These are phyloP conservation scores for Xylaria sp. DNA, from an alignment of 2,329 filamentous ascomycete species.

Conservation along the genomic window DNA sequence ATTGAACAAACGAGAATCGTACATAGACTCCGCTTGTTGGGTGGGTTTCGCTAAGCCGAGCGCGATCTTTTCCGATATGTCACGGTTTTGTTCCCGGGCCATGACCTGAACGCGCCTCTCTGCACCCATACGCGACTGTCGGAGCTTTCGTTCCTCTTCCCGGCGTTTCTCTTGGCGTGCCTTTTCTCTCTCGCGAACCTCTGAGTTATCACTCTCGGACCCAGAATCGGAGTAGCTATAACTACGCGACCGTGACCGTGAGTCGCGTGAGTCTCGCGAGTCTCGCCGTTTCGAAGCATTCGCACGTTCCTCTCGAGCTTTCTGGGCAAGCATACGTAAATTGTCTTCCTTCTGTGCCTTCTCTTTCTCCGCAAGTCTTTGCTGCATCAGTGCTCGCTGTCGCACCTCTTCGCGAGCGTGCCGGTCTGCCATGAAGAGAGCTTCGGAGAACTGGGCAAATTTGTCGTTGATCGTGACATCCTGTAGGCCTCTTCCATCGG, in stretches of 20 bases:
- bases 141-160: conserved; percentile 85
- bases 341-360: conserved; percentile 93
- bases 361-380: conserved; percentile 93
- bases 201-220: conserved; percentile 66
- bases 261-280: conserved; percentile 46
- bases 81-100: conserved; percentile 92
- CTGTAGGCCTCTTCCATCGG: conserved; percentile 87
- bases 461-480: conserved; percentile 98
- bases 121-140: conserved; percentile 93
- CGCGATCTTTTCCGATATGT: conserved; percentile 96
- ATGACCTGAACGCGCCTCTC: conserved; percentile 91
- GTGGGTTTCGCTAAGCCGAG: conserved; percentile 94
- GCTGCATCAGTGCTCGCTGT: conserved; percentile 91
- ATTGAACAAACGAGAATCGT: conserved; percentile 94
- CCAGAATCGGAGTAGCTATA: conserved; percentile 57
- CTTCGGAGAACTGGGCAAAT: conserved; percentile 94
- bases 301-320: conserved; percentile 82
- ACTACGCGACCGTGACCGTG: conserved; percentile 50
- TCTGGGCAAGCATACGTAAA: conserved; percentile 82
- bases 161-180: conserved; percentile 75
- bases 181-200: conserved; percentile 74
- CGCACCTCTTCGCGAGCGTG: conserved; percentile 96
- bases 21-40: conserved; percentile 90
- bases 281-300: conserved; percentile 53
- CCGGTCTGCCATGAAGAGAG: conserved; percentile 89